phyloP scores from a whole-genome alignment of 148 eudicot species.

The Chenopodium quinoa region DNA sequence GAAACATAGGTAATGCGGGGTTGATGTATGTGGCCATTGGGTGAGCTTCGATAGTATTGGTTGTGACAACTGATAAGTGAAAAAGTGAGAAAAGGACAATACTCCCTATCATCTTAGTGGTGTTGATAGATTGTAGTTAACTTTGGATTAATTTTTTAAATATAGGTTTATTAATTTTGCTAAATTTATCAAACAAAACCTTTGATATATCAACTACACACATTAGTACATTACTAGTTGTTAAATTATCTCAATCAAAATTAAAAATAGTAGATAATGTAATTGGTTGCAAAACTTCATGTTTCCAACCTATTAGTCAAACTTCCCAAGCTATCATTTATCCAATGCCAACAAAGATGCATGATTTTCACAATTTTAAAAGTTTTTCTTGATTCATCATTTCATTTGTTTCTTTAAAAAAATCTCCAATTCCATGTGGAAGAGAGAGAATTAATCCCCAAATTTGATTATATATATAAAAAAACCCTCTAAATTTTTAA shows the following conservation, averaged over 20 bases:
- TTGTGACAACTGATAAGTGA: no score
- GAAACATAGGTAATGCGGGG: no score
- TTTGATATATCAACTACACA: no score
- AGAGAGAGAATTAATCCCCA: not conserved
- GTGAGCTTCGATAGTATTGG: no score
- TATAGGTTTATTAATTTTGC: no score
- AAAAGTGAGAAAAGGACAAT: no score
- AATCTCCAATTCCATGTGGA: slow-evolving; percentile 1
- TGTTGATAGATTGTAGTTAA: no score
- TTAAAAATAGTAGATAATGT: no score
- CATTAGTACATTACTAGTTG: not conserved
- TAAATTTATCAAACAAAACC: no score
- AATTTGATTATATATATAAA: not conserved
- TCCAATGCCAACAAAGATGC: not conserved
- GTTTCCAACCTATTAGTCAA: not conserved
- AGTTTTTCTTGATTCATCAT: not conserved
- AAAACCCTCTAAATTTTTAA: not conserved
- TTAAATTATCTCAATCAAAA: not conserved
- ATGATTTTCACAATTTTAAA: not conserved
- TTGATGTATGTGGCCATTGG: no score
- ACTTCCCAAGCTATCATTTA: not conserved
- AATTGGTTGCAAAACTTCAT: not conserved
- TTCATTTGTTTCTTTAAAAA: not conserved
- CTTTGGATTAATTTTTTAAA: no score
- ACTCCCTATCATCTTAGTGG: no score